Conservation (phyloP, 306 rosid genomes). For the Acacia melanoxylon region DNA sequence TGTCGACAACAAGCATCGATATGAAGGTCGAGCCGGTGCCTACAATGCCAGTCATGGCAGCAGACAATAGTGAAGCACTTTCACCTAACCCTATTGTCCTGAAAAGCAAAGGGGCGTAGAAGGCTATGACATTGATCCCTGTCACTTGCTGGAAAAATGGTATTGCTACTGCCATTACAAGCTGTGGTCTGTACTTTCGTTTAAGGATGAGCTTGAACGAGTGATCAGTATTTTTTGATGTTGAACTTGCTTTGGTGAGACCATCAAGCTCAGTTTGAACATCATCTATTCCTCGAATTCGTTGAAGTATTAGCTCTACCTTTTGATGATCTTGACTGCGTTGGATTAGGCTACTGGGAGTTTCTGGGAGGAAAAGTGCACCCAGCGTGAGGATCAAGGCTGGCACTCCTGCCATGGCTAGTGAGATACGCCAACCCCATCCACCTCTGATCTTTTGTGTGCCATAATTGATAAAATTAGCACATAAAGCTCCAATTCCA, state of each 20-base stretch:
- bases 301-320: constrained; percentile 56
- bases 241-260: background rate
- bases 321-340: constrained; percentile 40
- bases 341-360: constrained; percentile 80
- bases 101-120: background rate
- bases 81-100: background rate
- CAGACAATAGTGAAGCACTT: background rate
- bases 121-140: background rate
- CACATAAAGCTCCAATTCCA: constrained; percentile 60
- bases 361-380: constrained; percentile 80
- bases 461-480: constrained; percentile 71
- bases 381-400: background rate
- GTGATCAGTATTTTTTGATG: background rate
- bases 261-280: constrained; percentile 40
- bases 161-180: background rate
- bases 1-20: background rate
- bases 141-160: constrained; percentile 6
- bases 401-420: background rate
- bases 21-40: background rate
- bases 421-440: constrained; percentile 5
- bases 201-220: background rate
- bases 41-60: background rate
- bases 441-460: background rate
- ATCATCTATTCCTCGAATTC: constrained; percentile 37
- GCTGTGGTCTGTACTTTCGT: background rate